These are phyloP conservation scores for Mortierella polycephala DNA, from an alignment of 371 early-diverging fungal genomes.

Conservation along the genomic window DNA sequence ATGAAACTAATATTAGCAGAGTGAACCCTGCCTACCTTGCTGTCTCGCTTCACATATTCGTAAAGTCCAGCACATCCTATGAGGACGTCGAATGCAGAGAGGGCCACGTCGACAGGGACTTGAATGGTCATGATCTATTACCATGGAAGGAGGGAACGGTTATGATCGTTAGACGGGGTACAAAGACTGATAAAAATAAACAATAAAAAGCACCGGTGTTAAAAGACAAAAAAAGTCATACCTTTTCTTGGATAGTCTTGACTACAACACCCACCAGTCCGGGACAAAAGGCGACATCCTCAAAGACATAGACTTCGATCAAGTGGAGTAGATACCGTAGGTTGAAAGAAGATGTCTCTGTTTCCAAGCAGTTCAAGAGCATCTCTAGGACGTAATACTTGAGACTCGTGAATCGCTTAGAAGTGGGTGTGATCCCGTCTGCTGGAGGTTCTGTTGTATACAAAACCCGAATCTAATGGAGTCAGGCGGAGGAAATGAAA, in stretches of 20 bases:
- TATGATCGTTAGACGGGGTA: background rate
- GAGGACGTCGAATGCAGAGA: slow-evolving; percentile 77
- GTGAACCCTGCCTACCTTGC: slow-evolving; percentile 62
- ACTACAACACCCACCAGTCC: slow-evolving; percentile 78
- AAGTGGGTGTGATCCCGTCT: slow-evolving; percentile 48
- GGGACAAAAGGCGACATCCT: slow-evolving; percentile 82
- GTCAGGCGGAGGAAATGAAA: background rate
- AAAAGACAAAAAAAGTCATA: slow-evolving; percentile 18
- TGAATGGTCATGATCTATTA: slow-evolving; percentile 70
- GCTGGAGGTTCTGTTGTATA: slow-evolving; percentile 58
- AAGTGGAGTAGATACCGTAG: slow-evolving; percentile 75
- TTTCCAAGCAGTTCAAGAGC: slow-evolving; percentile 71
- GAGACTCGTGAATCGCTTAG: slow-evolving; percentile 62
- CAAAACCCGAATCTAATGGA: slow-evolving; percentile 63
- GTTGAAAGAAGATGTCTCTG: slow-evolving; percentile 76
- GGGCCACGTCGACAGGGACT: slow-evolving; percentile 73
- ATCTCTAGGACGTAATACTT: slow-evolving; percentile 78
- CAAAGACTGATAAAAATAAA: background rate
- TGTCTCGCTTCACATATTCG: slow-evolving; percentile 74
- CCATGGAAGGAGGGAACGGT: background rate
- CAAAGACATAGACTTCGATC: slow-evolving; percentile 77
- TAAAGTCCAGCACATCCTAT: slow-evolving; percentile 73
- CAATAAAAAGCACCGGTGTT: too few relatives aligned
- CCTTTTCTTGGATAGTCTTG: slow-evolving; percentile 81
- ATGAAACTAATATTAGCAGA: background rate